phyloP scores from a whole-genome alignment of 2,329 filamentous ascomycete species.

The Colletotrichum sp. region DNA sequence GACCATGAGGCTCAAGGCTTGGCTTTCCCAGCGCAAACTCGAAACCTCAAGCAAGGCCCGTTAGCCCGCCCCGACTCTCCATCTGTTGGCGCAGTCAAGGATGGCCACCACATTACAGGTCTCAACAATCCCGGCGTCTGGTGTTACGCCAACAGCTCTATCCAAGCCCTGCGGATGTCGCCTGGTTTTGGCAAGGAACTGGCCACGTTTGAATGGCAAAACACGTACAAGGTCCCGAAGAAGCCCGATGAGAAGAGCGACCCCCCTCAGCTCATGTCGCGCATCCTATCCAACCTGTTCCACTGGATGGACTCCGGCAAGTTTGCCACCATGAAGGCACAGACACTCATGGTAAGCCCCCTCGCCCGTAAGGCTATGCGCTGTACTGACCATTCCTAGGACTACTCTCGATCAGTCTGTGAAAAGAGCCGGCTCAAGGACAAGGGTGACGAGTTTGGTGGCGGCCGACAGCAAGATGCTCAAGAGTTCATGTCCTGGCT shows the following conservation, averaged over 20 bases:
- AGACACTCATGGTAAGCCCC: conserved; percentile 59
- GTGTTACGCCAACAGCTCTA: conserved; percentile 91
- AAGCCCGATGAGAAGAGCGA: conserved; percentile 61
- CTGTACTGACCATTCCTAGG: conserved; percentile 39
- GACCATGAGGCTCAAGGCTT: conserved; percentile 8
- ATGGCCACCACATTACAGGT: conserved; percentile 64
- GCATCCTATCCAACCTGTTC: conserved; percentile 63
- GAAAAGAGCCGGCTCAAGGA: conserved; percentile 28
- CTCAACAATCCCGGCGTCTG: conserved; percentile 81
- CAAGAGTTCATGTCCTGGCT: conserved; percentile 89
- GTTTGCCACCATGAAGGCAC: conserved; percentile 54
- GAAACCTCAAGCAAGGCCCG: conserved; percentile 14
- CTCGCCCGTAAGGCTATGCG: rapidly evolving
- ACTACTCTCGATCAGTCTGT: conserved; percentile 49
- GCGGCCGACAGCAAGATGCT: conserved; percentile 83
- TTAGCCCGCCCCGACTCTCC: conserved; percentile 14
- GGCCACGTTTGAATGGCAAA: conserved; percentile 62
- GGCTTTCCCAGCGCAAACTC: not conserved
- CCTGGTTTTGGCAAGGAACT: conserved; percentile 68
- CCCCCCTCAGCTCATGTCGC: conserved; percentile 63
- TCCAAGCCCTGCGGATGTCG: conserved; percentile 83
- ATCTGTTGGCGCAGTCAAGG: not conserved
- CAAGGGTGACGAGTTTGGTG: conserved; percentile 62
- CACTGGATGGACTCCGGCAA: conserved; percentile 59
- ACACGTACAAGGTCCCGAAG: conserved; percentile 69